Evolutionary conservation across 1,284 basidiomycete genomes (phyloP).

Genomic region (Laetiporus sulphureus): DNA sequence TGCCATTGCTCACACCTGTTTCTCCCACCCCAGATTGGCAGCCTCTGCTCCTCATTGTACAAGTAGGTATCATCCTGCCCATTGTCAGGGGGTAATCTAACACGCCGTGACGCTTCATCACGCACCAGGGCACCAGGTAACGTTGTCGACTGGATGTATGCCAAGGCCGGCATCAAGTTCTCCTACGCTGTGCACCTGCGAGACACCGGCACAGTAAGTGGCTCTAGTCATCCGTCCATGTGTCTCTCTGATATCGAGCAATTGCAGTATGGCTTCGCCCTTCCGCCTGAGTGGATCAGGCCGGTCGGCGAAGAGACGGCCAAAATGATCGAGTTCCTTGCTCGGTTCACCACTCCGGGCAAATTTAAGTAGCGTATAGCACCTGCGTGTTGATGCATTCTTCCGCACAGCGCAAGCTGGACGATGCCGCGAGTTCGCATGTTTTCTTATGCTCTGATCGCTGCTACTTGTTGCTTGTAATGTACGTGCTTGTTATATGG

Average conservation of each 20-base stretch:
- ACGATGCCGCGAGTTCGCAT: background rate
- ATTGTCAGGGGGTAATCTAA: background rate
- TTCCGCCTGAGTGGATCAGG: conserved; percentile 68
- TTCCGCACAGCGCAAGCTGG: background rate
- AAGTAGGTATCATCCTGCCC: conserved; percentile 31
- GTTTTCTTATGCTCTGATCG: background rate
- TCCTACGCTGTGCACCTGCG: conserved; percentile 73
- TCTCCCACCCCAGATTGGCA: conserved; percentile 42
- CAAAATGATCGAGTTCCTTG: conserved; percentile 59
- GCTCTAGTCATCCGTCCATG: background rate
- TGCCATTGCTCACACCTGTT: background rate
- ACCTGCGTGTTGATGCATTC: background rate
- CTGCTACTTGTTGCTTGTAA: background rate
- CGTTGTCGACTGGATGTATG: conserved; percentile 73
- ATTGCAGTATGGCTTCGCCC: conserved; percentile 68
- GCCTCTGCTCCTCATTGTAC: conserved; percentile 63
- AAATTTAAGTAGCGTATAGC: background rate
- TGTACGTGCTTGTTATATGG: background rate
- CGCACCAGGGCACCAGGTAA: conserved; percentile 57
- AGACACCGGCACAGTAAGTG: conserved; percentile 75
- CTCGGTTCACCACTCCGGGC: conserved; percentile 46
- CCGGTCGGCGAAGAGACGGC: conserved; percentile 75
- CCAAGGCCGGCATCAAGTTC: conserved; percentile 59
- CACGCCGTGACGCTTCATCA: background rate
- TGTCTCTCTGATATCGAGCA: conserved; percentile 1